phyloP scores from a whole-genome alignment of 345 rosid species.

The Eucalyptus curtisii region DNA sequence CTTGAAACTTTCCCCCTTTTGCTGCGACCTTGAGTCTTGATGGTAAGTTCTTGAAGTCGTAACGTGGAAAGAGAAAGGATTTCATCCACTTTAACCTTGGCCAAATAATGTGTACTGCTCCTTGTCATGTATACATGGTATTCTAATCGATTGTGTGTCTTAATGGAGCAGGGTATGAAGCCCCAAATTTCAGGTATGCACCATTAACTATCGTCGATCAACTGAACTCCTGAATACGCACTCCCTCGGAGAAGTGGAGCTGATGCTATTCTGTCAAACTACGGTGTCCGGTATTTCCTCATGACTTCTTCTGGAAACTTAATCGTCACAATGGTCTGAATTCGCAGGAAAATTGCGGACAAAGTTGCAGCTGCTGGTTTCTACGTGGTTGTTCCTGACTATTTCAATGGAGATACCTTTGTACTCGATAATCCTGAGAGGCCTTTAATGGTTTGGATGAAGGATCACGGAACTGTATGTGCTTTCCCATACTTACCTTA shows the following conservation, averaged over 20 bases:
- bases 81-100: neutral
- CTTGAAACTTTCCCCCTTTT: neutral
- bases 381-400: conserved; percentile 61
- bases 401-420: conserved; percentile 50
- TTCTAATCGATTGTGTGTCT: neutral
- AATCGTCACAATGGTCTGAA: neutral
- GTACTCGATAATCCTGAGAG: conserved; percentile 22
- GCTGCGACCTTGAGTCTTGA: neutral
- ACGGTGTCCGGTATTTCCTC: neutral
- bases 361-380: conserved; percentile 69
- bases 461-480: conserved; percentile 58
- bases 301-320: neutral
- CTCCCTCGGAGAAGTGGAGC: neutral
- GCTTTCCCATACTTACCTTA: neutral
- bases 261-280: neutral
- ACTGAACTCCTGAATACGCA: neutral
- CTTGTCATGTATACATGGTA: neutral
- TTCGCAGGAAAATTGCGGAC: conserved; percentile 61
- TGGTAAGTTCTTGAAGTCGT: neutral
- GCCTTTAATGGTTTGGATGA: conserved; percentile 39
- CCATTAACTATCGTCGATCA: neutral
- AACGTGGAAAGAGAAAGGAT: neutral
- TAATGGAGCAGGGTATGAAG: conserved; percentile 54
- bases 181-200: conserved; percentile 69
- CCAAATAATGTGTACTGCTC: neutral